Evolutionary conservation across 257 asterid species (phyloP).

Genomic region (Solanum boliviense): DNA sequence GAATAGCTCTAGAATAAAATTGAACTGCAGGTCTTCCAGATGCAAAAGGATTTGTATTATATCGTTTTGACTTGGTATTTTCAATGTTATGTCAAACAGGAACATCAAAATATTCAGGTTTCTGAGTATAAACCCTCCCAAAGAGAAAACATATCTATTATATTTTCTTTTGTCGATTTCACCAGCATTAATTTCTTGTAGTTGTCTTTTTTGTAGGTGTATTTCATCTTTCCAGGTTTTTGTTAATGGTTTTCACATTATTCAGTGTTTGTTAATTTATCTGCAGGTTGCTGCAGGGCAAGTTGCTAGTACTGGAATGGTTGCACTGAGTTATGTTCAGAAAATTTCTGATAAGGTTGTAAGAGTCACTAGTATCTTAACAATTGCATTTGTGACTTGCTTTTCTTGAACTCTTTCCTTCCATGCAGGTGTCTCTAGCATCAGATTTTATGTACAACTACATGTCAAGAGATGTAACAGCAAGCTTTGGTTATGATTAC

Average conservation of each 20-base stretch:
- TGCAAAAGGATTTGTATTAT: not conserved
- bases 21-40: not conserved
- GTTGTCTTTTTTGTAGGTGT: not conserved
- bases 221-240: not conserved
- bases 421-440: constrained; percentile 60
- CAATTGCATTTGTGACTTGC: not conserved
- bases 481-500: constrained; percentile 66
- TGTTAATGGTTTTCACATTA: not conserved
- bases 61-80: not conserved
- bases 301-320: constrained; percentile 74
- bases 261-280: not conserved
- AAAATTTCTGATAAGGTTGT: constrained; percentile 57
- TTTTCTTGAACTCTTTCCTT: not conserved
- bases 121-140: not conserved
- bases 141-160: not conserved
- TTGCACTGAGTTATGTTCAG: constrained; percentile 71
- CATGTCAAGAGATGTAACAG: constrained; percentile 57
- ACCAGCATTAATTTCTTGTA: not conserved
- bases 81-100: not conserved
- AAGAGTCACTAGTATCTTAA: not conserved
- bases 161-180: not conserved
- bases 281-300: constrained; percentile 70
- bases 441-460: constrained; percentile 70
- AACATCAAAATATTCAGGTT: not conserved
- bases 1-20: not conserved